These are phyloP conservation scores for Nakaseomyces glabratus DNA, from an alignment of 1,139 yeast genomes.

Conservation along the genomic window DNA sequence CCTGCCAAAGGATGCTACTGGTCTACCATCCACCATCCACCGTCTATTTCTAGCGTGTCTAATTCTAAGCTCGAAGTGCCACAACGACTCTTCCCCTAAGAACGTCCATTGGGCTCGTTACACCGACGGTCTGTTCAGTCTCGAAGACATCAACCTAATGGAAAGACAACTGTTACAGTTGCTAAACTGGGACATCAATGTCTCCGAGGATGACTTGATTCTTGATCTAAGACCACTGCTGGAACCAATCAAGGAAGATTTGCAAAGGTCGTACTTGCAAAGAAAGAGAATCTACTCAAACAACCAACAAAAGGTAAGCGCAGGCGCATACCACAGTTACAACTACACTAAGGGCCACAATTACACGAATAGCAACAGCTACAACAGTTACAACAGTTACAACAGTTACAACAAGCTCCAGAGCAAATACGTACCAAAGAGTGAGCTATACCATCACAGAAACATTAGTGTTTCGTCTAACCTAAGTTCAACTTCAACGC, in stretches of 20 bases:
- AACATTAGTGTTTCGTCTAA: slow-evolving; percentile 21
- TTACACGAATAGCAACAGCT: not conserved
- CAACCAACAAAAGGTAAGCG: slow-evolving; percentile 7
- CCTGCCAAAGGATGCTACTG: slow-evolving; percentile 63
- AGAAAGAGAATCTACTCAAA: slow-evolving; percentile 14
- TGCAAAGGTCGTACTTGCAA: slow-evolving; percentile 33
- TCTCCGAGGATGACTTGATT: slow-evolving; percentile 46
- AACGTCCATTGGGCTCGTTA: slow-evolving; percentile 71
- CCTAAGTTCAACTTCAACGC: slow-evolving; percentile 11
- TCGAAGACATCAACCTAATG: slow-evolving; percentile 68
- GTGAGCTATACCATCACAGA: slow-evolving; percentile 9
- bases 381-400: slow-evolving; percentile 3
- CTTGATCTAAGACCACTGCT: slow-evolving; percentile 43
- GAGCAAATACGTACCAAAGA: slow-evolving; percentile 10
- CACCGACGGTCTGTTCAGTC: slow-evolving; percentile 61
- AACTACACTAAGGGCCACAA: not conserved
- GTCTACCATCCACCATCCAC: slow-evolving; percentile 69
- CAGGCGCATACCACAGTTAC: slow-evolving; percentile 5
- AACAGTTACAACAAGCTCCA: slow-evolving; percentile 9
- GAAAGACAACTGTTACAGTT: slow-evolving; percentile 65
- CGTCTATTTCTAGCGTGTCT: slow-evolving; percentile 66
- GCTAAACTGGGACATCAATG: slow-evolving; percentile 61
- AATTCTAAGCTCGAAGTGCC: slow-evolving; percentile 62
- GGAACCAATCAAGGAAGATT: slow-evolving; percentile 54
- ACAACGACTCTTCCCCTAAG: slow-evolving; percentile 69